A percentile compares a stretch with the other conserved stretches of the same genome.
Evolutionary conservation across 345 rosid genomes (phyloP).

Genomic region (Physaria fendleri): DNA sequence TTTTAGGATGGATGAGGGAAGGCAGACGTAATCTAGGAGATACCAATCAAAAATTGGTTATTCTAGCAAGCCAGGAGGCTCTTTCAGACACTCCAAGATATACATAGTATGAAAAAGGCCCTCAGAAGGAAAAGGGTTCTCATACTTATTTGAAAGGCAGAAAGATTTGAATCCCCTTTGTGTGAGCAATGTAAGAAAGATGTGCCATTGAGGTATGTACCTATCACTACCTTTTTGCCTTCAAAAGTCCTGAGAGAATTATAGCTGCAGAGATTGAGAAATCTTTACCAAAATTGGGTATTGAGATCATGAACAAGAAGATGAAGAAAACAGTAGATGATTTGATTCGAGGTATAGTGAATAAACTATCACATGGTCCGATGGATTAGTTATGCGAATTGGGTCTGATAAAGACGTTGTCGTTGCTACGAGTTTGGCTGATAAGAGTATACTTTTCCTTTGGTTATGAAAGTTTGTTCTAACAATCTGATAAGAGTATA

Average conservation of each 20-base stretch:
- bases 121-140: constrained; percentile 50
- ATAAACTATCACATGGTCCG: too few species aligned
- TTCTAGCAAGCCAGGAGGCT: constrained; percentile 35
- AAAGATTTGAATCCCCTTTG: constrained; percentile 50
- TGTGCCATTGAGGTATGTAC: constrained; percentile 58
- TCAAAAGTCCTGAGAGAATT: constrained; percentile 13
- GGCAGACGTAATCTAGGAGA: constrained; percentile 95
- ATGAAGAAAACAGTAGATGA: too few species aligned
- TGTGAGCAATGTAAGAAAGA: constrained; percentile 87
- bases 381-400: too few species aligned
- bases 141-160: constrained; percentile 75
- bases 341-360: too few species aligned
- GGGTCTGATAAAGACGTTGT: too few species aligned
- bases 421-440: too few species aligned
- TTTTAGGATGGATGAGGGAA: constrained; percentile 99
- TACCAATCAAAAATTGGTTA: constrained; percentile 77
- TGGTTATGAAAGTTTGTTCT: too few species aligned
- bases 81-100: constrained; percentile 39
- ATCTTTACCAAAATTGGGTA: too few species aligned
- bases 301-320: too few species aligned
- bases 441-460: constrained; percentile 47
- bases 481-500: constrained; percentile 53
- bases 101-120: constrained; percentile 30
- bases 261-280: too few species aligned
- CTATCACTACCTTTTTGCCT: constrained; percentile 3